Conservation (phyloP, 2,329 filamentous ascomycete species). For the Penicillium sp. region DNA sequence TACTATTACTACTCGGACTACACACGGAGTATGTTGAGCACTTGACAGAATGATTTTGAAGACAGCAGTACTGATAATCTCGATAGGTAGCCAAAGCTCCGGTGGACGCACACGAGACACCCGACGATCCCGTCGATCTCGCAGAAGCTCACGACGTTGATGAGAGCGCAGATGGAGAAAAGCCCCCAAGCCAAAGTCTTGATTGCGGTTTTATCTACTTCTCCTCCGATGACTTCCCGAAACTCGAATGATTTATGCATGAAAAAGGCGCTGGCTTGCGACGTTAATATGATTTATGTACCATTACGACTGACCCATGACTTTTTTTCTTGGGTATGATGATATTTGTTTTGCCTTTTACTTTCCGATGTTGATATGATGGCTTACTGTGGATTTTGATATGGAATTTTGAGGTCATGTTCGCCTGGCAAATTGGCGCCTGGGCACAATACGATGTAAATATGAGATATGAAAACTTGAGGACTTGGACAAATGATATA, state of each 20-base stretch:
- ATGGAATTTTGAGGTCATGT: constrained; percentile 2
- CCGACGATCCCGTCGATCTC: constrained; percentile 38
- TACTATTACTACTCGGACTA: constrained; percentile 53
- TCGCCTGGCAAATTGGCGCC: not conserved
- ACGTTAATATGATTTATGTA: constrained; percentile 32
- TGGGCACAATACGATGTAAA: constrained; percentile 30
- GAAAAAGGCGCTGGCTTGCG: constrained; percentile 25
- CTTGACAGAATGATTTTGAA: not conserved
- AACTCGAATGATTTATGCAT: constrained; percentile 26
- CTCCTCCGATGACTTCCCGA: not conserved
- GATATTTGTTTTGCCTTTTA: constrained; percentile 16
- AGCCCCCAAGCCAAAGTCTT: not conserved
- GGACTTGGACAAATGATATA: not conserved
- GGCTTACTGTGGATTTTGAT: constrained; percentile 12
- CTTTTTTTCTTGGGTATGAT: constrained; percentile 18
- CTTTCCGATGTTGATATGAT: constrained; percentile 24
- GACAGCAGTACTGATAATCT: constrained; percentile 17
- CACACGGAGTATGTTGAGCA: constrained; percentile 48
- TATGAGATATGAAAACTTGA: constrained; percentile 25
- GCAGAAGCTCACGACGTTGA: constrained; percentile 39
- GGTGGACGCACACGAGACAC: constrained; percentile 47
- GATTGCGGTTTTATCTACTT: not conserved
- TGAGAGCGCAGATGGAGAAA: constrained; percentile 16
- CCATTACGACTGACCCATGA: constrained; percentile 27
- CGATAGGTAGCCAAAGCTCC: constrained; percentile 52